A percentile compares a stretch with the other conserved stretches of the same genome.
phyloP scores from a whole-genome alignment of 192 early-diverging fungal genomes.

The Funneliformis geosporum region DNA sequence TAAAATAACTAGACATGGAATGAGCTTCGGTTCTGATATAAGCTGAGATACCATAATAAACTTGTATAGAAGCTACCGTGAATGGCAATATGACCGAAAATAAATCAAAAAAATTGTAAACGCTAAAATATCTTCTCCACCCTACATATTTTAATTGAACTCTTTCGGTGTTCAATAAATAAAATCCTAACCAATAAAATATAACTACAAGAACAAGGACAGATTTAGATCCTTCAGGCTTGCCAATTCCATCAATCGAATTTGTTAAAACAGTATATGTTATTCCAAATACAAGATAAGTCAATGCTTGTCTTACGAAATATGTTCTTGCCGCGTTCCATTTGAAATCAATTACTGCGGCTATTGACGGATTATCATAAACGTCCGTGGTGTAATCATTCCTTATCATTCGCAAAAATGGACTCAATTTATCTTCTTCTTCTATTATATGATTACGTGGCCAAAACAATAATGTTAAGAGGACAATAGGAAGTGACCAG shows the following conservation, averaged over 20 bases:
- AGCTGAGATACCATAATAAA: neutral
- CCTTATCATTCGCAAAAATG: neutral
- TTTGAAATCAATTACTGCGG: neutral
- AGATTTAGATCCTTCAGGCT: too few species aligned
- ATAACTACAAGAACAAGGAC: too few species aligned
- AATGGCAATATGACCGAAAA: neutral
- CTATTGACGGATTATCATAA: slow-evolving; percentile 12
- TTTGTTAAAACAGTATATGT: too few species aligned
- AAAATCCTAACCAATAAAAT: neutral
- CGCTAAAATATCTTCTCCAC: neutral
- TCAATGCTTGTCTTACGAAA: too few species aligned
- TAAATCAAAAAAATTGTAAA: slow-evolving; percentile 22
- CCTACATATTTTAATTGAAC: neutral
- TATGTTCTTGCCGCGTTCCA: neutral
- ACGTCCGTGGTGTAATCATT: neutral
- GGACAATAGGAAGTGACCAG: neutral
- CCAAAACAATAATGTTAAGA: neutral
- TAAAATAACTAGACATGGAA: neutral
- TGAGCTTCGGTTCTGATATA: too few species aligned
- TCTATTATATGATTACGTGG: neutral
- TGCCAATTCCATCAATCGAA: too few species aligned
- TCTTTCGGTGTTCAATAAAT: neutral
- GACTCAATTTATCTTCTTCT: neutral
- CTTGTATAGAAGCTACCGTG: neutral
- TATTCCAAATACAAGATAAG: too few species aligned